Percentiles rank a stretch among this genome's conserved stretches.
These are phyloP conservation scores for Rhodocollybia butyracea DNA, from an alignment of 768 basidiomycete species.

Conservation along the genomic window DNA sequence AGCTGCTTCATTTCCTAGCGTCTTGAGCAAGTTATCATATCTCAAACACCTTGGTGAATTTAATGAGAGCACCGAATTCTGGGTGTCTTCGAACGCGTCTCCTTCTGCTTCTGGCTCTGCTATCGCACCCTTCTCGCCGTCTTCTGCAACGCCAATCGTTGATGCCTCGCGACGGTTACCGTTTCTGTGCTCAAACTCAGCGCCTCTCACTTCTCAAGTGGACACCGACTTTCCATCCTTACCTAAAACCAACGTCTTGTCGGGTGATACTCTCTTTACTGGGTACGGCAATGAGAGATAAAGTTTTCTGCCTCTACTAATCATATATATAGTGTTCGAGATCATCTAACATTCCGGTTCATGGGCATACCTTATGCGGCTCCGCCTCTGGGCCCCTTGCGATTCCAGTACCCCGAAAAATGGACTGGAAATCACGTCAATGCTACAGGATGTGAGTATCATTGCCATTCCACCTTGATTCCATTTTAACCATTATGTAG, in stretches of 20 bases:
- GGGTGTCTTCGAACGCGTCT: constrained; percentile 7
- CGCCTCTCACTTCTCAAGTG: constrained; percentile 14
- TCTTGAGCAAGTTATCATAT: neutral
- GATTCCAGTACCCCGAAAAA: constrained; percentile 32
- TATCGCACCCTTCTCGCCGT: neutral
- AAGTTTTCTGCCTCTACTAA: neutral
- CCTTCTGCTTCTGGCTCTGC: neutral
- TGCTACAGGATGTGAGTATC: constrained; percentile 23
- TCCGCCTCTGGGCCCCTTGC: constrained; percentile 22
- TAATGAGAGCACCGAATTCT: neutral
- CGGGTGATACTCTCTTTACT: constrained; percentile 10
- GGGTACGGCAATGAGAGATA: constrained; percentile 4
- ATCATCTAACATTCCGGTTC: constrained; percentile 38
- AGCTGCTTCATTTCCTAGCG: neutral
- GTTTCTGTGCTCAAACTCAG: constrained; percentile 17
- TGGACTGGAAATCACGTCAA: constrained; percentile 23
- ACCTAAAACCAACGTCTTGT: constrained; percentile 9
- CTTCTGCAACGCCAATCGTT: neutral
- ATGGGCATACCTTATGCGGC: constrained; percentile 39
- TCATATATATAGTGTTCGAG: constrained; percentile 27
- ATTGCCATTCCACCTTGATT: constrained; percentile 12
- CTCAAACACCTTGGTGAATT: neutral
- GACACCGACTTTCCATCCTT: constrained; percentile 14
- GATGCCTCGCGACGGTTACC: neutral
- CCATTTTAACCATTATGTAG: neutral